Conservation (phyloP, 2,329 filamentous ascomycete species). For the Herpotrichia juniperi region DNA sequence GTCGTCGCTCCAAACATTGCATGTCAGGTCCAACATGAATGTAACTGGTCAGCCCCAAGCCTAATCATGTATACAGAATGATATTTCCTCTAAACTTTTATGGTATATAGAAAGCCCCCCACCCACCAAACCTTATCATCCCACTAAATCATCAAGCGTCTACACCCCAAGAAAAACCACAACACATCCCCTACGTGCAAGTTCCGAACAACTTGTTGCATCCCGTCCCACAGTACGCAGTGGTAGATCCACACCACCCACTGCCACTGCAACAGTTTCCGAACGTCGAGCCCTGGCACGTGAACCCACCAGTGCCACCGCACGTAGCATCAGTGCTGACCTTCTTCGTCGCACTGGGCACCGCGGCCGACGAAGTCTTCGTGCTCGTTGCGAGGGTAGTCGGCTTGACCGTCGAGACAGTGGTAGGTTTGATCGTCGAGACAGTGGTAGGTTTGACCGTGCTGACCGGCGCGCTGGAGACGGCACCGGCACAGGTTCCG, state of each 20-base stretch:
- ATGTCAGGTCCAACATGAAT: too few relatives aligned
- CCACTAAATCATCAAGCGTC: too few relatives aligned
- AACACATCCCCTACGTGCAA: conserved; percentile 14
- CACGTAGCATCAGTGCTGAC: conserved; percentile 33
- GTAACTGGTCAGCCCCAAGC: too few relatives aligned
- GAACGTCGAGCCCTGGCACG: conserved; percentile 50
- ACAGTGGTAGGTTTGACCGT: background rate
- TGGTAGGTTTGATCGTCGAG: background rate
- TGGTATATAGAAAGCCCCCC: too few relatives aligned
- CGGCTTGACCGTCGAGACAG: too few relatives aligned
- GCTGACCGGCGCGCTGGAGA: background rate
- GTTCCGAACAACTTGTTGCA: conserved; percentile 26
- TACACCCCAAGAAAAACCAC: too few relatives aligned
- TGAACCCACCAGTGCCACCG: conserved; percentile 21
- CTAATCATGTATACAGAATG: too few relatives aligned
- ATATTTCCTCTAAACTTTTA: too few relatives aligned
- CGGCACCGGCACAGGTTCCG: conserved; percentile 18
- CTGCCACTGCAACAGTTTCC: conserved; percentile 53
- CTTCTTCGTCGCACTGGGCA: conserved; percentile 22
- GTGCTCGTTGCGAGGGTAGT: conserved; percentile 18
- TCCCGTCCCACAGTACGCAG: conserved; percentile 16
- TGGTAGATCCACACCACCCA: conserved; percentile 48
- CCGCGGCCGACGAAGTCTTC: conserved; percentile 18
- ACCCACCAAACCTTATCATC: too few relatives aligned
- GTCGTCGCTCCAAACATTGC: too few relatives aligned